Conservation (phyloP, 768 basidiomycete genomes). For the Leucosporidium creatinivorum region DNA sequence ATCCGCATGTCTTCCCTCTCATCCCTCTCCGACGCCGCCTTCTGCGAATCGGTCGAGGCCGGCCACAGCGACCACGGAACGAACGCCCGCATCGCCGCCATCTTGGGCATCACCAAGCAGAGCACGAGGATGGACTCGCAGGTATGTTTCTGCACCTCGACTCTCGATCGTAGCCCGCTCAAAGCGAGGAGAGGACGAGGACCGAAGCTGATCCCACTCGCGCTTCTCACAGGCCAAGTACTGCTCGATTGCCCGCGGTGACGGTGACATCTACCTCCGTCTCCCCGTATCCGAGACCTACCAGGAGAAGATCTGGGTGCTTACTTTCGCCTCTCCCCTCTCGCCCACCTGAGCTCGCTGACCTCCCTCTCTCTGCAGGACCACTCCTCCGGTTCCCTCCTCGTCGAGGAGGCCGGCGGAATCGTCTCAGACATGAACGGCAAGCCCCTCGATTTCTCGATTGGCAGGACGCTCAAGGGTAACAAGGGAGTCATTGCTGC, state of each 20-base stretch:
- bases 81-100: conserved; percentile 61
- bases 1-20: conserved; percentile 49
- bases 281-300: conserved; percentile 72
- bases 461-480: conserved; percentile 73
- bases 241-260: conserved; percentile 71
- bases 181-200: too few species aligned
- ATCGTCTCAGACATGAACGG: conserved; percentile 79
- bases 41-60: conserved; percentile 88
- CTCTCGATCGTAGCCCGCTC: too few species aligned
- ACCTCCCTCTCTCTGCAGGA: conserved; percentile 51
- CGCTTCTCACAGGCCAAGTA: conserved; percentile 71
- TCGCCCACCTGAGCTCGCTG: background rate
- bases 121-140: conserved; percentile 79
- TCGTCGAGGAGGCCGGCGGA: conserved; percentile 85
- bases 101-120: conserved; percentile 58
- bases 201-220: background rate
- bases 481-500: conserved; percentile 86
- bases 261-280: conserved; percentile 72
- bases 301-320: conserved; percentile 91
- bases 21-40: conserved; percentile 50
- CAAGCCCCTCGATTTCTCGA: conserved; percentile 68
- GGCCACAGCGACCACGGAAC: conserved; percentile 80
- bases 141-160: too few species aligned
- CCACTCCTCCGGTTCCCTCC: conserved; percentile 76
- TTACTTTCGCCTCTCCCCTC: background rate